Conservation (phyloP, 202 grass and related monocot genomes). For the Dendrocalamus latiflorus region DNA sequence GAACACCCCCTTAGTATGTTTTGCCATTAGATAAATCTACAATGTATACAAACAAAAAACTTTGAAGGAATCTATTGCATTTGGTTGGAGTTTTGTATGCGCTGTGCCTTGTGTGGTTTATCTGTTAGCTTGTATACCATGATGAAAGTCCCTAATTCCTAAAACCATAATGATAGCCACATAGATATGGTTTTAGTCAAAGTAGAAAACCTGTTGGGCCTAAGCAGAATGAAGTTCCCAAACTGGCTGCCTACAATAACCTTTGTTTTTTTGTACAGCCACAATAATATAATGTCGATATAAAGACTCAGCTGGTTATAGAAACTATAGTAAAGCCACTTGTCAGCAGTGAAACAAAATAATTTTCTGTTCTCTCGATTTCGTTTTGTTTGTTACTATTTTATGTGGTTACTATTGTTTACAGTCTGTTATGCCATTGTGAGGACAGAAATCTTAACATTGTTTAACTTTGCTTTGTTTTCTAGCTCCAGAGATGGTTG, state of each 20-base stretch:
- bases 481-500: slow-evolving; percentile 68
- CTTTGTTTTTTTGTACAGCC: background rate
- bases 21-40: too few relatives aligned
- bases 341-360: background rate
- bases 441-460: slow-evolving; percentile 10
- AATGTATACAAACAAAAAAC: background rate
- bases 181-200: background rate
- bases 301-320: too few relatives aligned
- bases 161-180: background rate
- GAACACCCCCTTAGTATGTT: too few relatives aligned
- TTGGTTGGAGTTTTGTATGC: background rate
- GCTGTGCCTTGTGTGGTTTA: background rate
- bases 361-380: background rate
- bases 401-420: background rate
- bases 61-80: background rate
- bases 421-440: too few relatives aligned
- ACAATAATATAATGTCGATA: background rate
- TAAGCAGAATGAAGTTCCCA: background rate
- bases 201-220: background rate
- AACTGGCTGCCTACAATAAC: background rate
- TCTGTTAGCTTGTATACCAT: background rate
- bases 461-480: slow-evolving; percentile 32
- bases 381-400: background rate
- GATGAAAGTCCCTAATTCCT: slow-evolving; percentile 1
- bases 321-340: too few relatives aligned